Evolutionary conservation across 73 alveolate species (phyloP).

Genomic region (Tetrahymena elliotti): DNA sequence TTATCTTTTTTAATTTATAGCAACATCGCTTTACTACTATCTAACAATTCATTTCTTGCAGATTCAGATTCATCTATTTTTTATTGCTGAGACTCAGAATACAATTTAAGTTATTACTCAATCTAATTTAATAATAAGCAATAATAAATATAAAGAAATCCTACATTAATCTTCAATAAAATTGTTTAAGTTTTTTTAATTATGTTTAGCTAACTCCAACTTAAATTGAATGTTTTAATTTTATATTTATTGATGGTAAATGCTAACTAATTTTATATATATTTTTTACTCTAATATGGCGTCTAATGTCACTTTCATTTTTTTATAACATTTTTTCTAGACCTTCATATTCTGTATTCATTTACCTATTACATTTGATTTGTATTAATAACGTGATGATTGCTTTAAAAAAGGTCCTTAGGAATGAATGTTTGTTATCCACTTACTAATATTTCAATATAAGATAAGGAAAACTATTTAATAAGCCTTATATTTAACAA

Average conservation of each 20-base stretch:
- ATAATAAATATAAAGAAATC: no score
- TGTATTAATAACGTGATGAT: background rate
- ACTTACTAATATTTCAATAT: background rate
- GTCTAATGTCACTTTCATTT: background rate
- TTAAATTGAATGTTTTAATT: no score
- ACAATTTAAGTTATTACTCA: background rate
- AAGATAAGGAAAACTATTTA: background rate
- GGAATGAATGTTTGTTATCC: background rate
- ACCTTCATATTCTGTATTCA: background rate
- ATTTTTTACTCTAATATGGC: background rate
- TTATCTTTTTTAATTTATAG: background rate
- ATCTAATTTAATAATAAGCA: background rate
- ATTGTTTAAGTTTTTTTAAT: background rate
- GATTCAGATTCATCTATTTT: background rate
- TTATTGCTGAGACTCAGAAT: background rate
- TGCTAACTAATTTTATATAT: background rate
- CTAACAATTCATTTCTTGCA: background rate
- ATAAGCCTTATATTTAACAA: background rate
- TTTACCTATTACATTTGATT: background rate
- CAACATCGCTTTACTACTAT: background rate
- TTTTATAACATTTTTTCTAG: background rate
- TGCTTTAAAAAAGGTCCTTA: background rate
- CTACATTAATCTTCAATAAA: background rate
- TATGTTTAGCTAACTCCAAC: background rate
- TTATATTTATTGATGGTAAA: background rate